phyloP scores from a whole-genome alignment of 495 filamentous ascomycete genomes.

The Patellaria atrata region DNA sequence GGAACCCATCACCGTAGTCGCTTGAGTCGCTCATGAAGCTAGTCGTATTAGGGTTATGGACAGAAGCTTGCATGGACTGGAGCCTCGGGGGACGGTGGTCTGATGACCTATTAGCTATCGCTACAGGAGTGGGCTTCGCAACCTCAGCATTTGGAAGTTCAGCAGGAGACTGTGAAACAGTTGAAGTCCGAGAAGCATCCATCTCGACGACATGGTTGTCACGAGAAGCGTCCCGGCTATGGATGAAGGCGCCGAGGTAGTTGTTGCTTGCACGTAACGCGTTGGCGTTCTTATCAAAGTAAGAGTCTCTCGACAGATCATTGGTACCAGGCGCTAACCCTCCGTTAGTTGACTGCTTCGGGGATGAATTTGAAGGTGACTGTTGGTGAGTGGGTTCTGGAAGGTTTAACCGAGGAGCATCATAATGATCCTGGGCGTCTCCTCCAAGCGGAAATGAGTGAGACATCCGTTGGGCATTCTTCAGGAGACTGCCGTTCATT shows the following conservation, averaged over 20 bases:
- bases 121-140: constrained; percentile 18
- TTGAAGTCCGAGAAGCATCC: constrained; percentile 4
- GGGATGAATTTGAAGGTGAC: too few species aligned
- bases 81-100: constrained; percentile 17
- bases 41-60: constrained; percentile 14
- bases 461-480: constrained; percentile 51
- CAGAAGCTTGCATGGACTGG: constrained; percentile 25
- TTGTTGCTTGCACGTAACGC: constrained; percentile 31
- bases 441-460: constrained; percentile 41
- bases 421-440: too few species aligned
- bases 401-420: too few species aligned
- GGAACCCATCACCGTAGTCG: constrained; percentile 48
- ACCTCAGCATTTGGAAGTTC: too few species aligned
- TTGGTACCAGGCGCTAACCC: constrained; percentile 20
- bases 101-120: too few species aligned
- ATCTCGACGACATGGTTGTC: constrained; percentile 6
- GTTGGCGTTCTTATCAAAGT: constrained; percentile 21
- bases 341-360: constrained; percentile 2
- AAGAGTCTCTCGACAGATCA: constrained; percentile 24
- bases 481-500: constrained; percentile 45
- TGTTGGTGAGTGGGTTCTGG: constrained; percentile 2
- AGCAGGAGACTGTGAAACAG: too few species aligned
- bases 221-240: constrained; percentile 22
- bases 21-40: constrained; percentile 36
- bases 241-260: constrained; percentile 33